Percentiles rank a stretch among this genome's conserved stretches.
These are phyloP conservation scores for Tympanopsis confertula DNA, from an alignment of 2,329 filamentous ascomycete genomes.

Conservation along the genomic window DNA sequence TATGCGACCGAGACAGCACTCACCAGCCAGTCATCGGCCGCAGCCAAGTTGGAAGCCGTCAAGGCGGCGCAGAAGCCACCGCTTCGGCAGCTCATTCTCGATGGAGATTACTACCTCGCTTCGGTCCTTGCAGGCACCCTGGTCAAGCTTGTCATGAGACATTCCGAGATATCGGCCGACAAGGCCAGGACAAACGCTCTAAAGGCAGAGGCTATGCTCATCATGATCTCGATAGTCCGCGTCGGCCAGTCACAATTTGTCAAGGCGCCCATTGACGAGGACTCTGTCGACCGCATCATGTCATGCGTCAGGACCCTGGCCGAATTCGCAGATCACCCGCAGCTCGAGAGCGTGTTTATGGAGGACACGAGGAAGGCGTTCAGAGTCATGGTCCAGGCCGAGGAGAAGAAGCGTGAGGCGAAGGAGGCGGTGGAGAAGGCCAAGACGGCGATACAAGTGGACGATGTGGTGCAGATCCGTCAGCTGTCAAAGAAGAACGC, in stretches of 20 bases:
- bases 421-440: constrained; percentile 88
- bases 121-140: constrained; percentile 91
- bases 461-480: constrained; percentile 85
- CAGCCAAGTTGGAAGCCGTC: constrained; percentile 86
- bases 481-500: constrained; percentile 88
- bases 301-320: constrained; percentile 85
- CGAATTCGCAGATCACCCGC: constrained; percentile 80
- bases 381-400: constrained; percentile 89
- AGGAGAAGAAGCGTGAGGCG: constrained; percentile 90
- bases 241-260: constrained; percentile 98
- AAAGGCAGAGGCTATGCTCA: constrained; percentile 93
- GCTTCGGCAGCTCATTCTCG: constrained; percentile 83
- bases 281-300: constrained; percentile 98
- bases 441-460: constrained; percentile 87
- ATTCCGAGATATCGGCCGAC: constrained; percentile 84
- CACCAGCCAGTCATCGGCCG: constrained; percentile 80
- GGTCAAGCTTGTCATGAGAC: constrained; percentile 94
- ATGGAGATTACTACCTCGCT: constrained; percentile 92
- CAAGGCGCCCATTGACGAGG: constrained; percentile 92
- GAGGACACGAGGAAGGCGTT: constrained; percentile 93
- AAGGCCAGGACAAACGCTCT: constrained; percentile 81
- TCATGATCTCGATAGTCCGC: constrained; percentile 97
- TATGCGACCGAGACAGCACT: constrained; percentile 97
- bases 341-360: constrained; percentile 82
- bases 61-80: constrained; percentile 96